These are phyloP conservation scores for Westerdykella sp. DNA, from an alignment of 2,329 filamentous ascomycete genomes.

Conservation along the genomic window DNA sequence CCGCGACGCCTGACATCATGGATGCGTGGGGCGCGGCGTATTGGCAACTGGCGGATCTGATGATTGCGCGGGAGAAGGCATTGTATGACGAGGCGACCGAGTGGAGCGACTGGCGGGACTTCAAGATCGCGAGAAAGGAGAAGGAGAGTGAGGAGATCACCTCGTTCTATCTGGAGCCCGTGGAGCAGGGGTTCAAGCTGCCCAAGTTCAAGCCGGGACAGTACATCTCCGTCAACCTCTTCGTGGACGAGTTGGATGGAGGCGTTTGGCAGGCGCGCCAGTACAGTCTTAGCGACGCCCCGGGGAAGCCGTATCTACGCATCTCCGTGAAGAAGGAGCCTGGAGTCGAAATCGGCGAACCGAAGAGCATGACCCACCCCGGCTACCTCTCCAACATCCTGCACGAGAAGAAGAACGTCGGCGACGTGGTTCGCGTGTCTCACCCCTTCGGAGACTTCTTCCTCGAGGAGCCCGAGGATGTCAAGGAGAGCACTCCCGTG, in stretches of 20 bases:
- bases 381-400: slow-evolving; percentile 66
- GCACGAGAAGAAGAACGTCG: slow-evolving; percentile 55
- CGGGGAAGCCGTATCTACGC: slow-evolving; percentile 56
- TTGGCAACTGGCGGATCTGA: slow-evolving; percentile 65
- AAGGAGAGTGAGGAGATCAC: slow-evolving; percentile 62
- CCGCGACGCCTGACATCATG: slow-evolving; percentile 58
- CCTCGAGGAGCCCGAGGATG: slow-evolving; percentile 45
- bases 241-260: slow-evolving; percentile 43
- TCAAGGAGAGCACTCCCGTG: slow-evolving; percentile 44
- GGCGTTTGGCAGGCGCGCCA: slow-evolving; percentile 62
- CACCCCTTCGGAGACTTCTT: slow-evolving; percentile 60
- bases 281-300: slow-evolving; percentile 65
- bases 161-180: slow-evolving; percentile 63
- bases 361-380: slow-evolving; percentile 46
- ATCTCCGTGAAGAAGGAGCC: slow-evolving; percentile 65
- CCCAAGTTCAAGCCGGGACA: slow-evolving; percentile 64
- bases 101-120: slow-evolving; percentile 63
- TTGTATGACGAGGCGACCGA: slow-evolving; percentile 56
- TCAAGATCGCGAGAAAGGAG: slow-evolving; percentile 59
- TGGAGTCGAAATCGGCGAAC: slow-evolving; percentile 46
- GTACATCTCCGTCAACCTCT: slow-evolving; percentile 60
- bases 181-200: slow-evolving; percentile 54
- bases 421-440: slow-evolving; percentile 58
- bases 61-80: slow-evolving; percentile 60
- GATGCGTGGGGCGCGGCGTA: slow-evolving; percentile 68